phyloP scores from a whole-genome alignment of 148 eudicot species.

The Fagopyrum homotropicum region DNA sequence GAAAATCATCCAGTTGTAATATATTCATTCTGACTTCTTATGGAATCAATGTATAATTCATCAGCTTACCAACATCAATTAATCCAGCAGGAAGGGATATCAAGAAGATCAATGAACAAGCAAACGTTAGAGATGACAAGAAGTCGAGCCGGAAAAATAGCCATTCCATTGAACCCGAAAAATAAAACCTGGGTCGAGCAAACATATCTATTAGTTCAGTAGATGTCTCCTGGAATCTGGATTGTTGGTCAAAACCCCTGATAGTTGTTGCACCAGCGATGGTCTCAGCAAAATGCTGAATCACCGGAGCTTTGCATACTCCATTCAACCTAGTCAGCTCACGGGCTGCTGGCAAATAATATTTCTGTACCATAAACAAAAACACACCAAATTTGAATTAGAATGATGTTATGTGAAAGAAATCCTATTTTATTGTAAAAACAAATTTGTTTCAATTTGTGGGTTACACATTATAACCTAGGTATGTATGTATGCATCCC shows the following conservation, averaged over 20 bases:
- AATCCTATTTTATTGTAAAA: no score
- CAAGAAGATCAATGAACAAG: conserved; percentile 39
- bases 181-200: conserved; percentile 38
- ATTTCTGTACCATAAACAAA: conserved; percentile 30
- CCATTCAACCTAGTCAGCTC: conserved; percentile 49
- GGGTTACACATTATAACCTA: no score
- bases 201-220: conserved; percentile 28
- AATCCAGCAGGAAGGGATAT: conserved; percentile 38
- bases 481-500: no score
- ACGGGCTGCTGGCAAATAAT: conserved; percentile 53
- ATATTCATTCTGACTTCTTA: background rate
- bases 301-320: conserved; percentile 50
- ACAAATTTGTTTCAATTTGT: no score
- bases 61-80: conserved; percentile 37
- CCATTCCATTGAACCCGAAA: conserved; percentile 46
- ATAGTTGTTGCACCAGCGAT: conserved; percentile 51
- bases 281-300: conserved; percentile 60
- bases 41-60: background rate
- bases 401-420: no score
- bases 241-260: conserved; percentile 48
- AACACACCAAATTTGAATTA: background rate
- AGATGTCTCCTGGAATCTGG: conserved; percentile 31
- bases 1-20: no score
- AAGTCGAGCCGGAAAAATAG: conserved; percentile 47
- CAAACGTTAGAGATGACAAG: conserved; percentile 42